Evolutionary conservation across 768 basidiomycete genomes (phyloP), one percentile per base, ranked within the genome.

Genomic region (Leccinum fibrillosum): DNA sequence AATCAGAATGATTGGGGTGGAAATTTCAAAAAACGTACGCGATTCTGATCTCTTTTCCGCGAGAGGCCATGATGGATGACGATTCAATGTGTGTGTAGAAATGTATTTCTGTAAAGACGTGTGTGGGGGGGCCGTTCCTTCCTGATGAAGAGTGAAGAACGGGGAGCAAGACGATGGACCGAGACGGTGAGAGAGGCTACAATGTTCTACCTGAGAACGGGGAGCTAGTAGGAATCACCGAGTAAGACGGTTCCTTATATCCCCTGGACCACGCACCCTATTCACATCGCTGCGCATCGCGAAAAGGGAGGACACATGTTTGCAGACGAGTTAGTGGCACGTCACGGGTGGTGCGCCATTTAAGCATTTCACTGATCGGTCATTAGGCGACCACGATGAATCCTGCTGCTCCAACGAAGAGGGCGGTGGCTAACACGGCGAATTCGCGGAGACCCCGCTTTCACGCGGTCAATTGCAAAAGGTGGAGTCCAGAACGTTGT

Each of bases 31-130:
- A 4, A 44, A 5, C 72, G 59, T 71, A 72, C 71, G 71, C 71
- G 57, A 74, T 72, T 58, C 67, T 64, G 51, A 74, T 65, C 23
- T 74, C 71, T 55, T 67, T 72, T 53, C 63, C 65, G 47, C 62
- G 61, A 34, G 35, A 9, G 37, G 72, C 62, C 71, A 74, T 74
- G 54, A 42, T 35, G 61, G 45, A 54, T 19, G 21, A 45, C 1
- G n/a, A 19, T 19, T 42, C 8, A 19, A 42, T n/a, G 9, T 17
- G 5, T 49, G 49, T 30, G 11, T 49, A 39, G 19, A 12, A n/a
- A 9, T 34, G 42, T 19, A 11, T 19, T 44, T 23, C 26, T 48
- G 34, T 34, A 35, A 21, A 37, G 10, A 28, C 19, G 53, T 6
- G 53, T 19, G 15, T 34, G 32, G 25, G 17, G 28, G 47, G 54